Evolutionary conservation across 2,329 filamentous ascomycete species (phyloP), one percentile per base, ranked within the genome.

Genomic region (Alternaria dauci): DNA sequence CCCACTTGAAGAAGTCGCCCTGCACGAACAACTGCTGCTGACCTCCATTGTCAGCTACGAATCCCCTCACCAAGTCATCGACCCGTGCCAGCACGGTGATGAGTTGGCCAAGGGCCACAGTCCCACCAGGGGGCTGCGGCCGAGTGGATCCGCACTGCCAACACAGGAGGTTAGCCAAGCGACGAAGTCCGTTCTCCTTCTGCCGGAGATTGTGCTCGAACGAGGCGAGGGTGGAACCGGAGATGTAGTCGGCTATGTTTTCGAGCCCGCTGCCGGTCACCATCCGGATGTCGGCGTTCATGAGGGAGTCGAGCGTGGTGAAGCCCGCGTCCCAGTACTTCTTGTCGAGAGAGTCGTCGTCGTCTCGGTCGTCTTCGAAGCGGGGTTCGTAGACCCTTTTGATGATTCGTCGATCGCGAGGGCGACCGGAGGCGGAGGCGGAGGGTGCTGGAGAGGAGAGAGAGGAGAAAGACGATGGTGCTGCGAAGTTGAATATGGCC

Each of bases 71-170:
- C 36, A 56, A 41, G 8, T 11, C 44, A 25, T 56, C 20, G 1
- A 50, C 34, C 14, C 36, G 20, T 50, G 18, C 38, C 54, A 56
- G 44, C 54, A 38, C 38, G 26, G 25, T 20, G 20, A 38, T 34
- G 14, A 23, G 11, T 14, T 26, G 11, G 9, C 4, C 4, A 25
- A 56, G 18, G 8, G 44, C 46, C 44, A 18, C 14, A 41, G 54
- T 41, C 46, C 54, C 54, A 48, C 43, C 38, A 51, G 54, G 30
- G n/a, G 54, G 54, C 36, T 51, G 54, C n/a, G 44, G 28, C 18
- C 7, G 26, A 42, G 44, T 26, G 25, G 54, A 42, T 23, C n/a
- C 38, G 23, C 39, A 30, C 42, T 56, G 54, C 54, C 54, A 56
- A 42, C 54, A 36, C 14, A 56, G 16, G 34, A 56, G 44, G 38